A percentile compares a stretch with the other conserved stretches of the same genome.
Evolutionary conservation across 2,329 filamentous ascomycete species (phyloP).

Genomic region (Madurella mycetomatis): DNA sequence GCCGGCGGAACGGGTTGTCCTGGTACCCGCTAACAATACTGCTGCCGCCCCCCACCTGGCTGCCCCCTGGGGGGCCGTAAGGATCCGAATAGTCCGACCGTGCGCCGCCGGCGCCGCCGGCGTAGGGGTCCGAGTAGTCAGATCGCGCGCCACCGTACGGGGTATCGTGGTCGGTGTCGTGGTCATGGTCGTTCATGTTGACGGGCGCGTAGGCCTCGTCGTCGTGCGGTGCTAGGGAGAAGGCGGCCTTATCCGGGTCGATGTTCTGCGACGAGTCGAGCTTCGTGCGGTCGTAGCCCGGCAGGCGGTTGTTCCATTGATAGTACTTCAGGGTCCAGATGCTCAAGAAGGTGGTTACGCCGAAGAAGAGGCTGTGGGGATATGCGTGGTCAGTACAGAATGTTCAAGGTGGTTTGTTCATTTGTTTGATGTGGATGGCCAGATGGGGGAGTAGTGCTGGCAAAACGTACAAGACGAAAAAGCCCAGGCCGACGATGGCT

Average conservation of each 20-base stretch:
- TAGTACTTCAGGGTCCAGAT: conserved; percentile 59
- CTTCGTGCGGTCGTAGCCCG: conserved; percentile 49
- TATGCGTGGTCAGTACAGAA: too few species aligned
- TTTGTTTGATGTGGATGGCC: background rate
- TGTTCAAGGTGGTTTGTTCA: conserved; percentile 1
- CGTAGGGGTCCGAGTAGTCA: conserved; percentile 27
- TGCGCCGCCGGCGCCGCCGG: conserved; percentile 11
- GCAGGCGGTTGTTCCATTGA: conserved; percentile 57
- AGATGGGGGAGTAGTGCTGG: background rate
- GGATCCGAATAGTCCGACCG: conserved; percentile 24
- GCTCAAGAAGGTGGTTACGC: conserved; percentile 50
- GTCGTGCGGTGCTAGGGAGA: conserved; percentile 62
- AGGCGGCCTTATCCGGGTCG: conserved; percentile 65
- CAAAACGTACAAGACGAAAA: conserved; percentile 56
- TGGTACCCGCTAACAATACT: conserved; percentile 36
- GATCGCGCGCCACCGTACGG: conserved; percentile 19
- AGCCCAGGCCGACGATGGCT: conserved; percentile 57
- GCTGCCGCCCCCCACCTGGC: conserved; percentile 9
- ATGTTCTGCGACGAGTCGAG: conserved; percentile 44
- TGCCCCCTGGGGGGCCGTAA: conserved; percentile 22
- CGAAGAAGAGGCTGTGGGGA: conserved; percentile 50
- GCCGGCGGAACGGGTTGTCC: conserved; percentile 29
- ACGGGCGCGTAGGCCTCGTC: conserved; percentile 62
- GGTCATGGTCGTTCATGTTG: conserved; percentile 48
- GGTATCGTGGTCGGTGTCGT: conserved; percentile 19